A percentile compares a stretch with the other conserved stretches of the same genome.
These are phyloP conservation scores for Tephrocybe sp. DNA, from an alignment of 768 basidiomycete genomes.

Conservation along the genomic window DNA sequence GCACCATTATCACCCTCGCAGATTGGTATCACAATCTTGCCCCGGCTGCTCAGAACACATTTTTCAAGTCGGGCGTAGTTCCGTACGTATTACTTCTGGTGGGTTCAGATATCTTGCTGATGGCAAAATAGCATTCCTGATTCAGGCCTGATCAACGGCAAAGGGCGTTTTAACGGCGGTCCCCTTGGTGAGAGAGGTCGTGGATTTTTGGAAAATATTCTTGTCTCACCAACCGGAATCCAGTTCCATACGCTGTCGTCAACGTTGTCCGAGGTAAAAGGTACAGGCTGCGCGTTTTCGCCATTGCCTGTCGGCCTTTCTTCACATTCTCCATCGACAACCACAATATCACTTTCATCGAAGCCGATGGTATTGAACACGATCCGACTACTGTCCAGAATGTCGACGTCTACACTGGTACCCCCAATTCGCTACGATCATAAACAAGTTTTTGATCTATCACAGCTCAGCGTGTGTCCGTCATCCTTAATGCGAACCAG, in stretches of 20 bases:
- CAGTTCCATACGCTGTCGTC: constrained; percentile 38
- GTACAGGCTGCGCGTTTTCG: constrained; percentile 53
- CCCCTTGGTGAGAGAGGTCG: constrained; percentile 28
- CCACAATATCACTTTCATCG: constrained; percentile 37
- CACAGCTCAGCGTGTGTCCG: constrained; percentile 36
- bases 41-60: constrained; percentile 35
- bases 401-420: constrained; percentile 42
- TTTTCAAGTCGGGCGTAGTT: constrained; percentile 31
- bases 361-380: constrained; percentile 40
- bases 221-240: constrained; percentile 7
- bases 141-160: constrained; percentile 49
- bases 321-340: constrained; percentile 37
- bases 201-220: constrained; percentile 22
- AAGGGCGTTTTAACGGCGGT: constrained; percentile 40
- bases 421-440: background rate
- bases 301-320: constrained; percentile 45
- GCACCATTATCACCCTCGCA: constrained; percentile 35
- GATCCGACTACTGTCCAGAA: constrained; percentile 40
- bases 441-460: background rate
- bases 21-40: constrained; percentile 32
- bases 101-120: constrained; percentile 9
- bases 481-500: constrained; percentile 41
- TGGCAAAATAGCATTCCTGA: constrained; percentile 25
- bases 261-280: constrained; percentile 38
- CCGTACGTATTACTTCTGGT: constrained; percentile 20